These are phyloP conservation scores for Trichoderma gamsii DNA, from an alignment of 495 filamentous ascomycete genomes.

Conservation along the genomic window DNA sequence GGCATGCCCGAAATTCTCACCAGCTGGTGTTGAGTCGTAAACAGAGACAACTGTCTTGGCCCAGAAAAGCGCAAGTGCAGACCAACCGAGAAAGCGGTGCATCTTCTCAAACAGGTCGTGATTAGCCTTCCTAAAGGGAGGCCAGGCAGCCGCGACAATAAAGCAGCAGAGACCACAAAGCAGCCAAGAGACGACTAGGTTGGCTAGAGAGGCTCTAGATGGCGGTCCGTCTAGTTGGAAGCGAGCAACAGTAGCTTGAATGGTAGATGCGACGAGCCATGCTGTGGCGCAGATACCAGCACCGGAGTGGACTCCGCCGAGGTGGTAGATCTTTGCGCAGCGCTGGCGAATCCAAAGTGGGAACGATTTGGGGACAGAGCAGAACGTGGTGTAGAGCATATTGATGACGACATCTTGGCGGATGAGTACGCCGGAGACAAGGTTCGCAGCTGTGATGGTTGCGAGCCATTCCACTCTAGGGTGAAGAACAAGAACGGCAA, in stretches of 20 bases:
- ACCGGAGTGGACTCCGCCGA: conserved; percentile 71
- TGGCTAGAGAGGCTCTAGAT: conserved; percentile 21
- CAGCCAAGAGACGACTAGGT: conserved; percentile 39
- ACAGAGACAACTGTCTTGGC: conserved; percentile 41
- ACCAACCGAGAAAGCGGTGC: conserved; percentile 65
- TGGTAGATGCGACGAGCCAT: conserved; percentile 57
- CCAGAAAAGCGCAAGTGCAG: conserved; percentile 56
- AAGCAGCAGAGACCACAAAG: conserved; percentile 37
- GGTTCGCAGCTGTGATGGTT: conserved; percentile 43
- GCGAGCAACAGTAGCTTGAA: conserved; percentile 38
- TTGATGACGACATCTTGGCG: conserved; percentile 75
- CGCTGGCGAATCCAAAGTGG: conserved; percentile 58
- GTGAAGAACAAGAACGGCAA: conserved; percentile 23
- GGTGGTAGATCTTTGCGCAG: conserved; percentile 69
- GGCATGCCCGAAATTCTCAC: conserved; percentile 35
- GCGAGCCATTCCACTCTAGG: conserved; percentile 17
- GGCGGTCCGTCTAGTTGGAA: conserved; percentile 33
- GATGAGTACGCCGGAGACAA: conserved; percentile 49
- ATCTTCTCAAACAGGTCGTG: conserved; percentile 64
- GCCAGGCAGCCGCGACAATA: conserved; percentile 44
- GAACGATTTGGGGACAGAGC: conserved; percentile 46
- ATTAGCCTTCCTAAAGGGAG: conserved; percentile 43
- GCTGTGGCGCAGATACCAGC: conserved; percentile 60
- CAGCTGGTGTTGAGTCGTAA: conserved; percentile 42
- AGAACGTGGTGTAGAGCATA: conserved; percentile 57